Base-by-base conservation (phyloP, 2,329 filamentous ascomycete species). In the Colletotrichum filicis region DNA sequence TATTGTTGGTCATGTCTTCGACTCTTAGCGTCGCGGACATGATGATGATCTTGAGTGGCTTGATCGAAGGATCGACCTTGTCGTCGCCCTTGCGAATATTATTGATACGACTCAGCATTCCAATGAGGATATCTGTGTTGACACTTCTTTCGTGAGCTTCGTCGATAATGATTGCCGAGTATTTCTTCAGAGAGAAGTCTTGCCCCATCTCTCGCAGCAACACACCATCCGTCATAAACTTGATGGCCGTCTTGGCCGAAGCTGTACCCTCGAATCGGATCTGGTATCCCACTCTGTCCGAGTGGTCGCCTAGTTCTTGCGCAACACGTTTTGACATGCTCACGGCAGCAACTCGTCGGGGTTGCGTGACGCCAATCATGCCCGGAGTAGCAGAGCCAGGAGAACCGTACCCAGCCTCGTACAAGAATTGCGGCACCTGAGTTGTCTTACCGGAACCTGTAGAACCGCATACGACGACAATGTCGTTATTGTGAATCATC, bases 181-280 rank as follows among this genome's bases (percentile, higher is more conserved):
- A 99, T 77, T 97, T 97, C 62, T 89, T 91, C 57, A 99, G 84
- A 0, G 94, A 89, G 79, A 98, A 95, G 80, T 99, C 97, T 76
- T 97, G 92, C 0, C 94, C 92, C 66, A 98, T 93, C 82, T 99
- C 97, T 69, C 97, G 92, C 11, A 99, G 88, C 73, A 99, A 86
- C 32, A 99, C 95, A 88, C 97, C 97, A 82, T 99, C 97, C 0
- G 97, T 99, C 95, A 99, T 98, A 84, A 98, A 99, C 81, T 99
- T 99, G 81, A 99, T 91, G 6, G 94, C 93, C 0, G 97, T 99
- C 65, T 95, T 92, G 32, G 91, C 87, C 61, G 92, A 91, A 1
- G 93, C 92, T 0, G 92, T 96, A 62, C 93, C 95, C 79, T 99
- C 97, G 76, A 98, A 99, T 28, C 97, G 93, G 77, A 99, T 98